A percentile compares a stretch with the other conserved stretches of the same genome.
These are phyloP conservation scores for Neofusicoccum sp. DNA, from an alignment of 2,329 filamentous ascomycete genomes.

Conservation along the genomic window DNA sequence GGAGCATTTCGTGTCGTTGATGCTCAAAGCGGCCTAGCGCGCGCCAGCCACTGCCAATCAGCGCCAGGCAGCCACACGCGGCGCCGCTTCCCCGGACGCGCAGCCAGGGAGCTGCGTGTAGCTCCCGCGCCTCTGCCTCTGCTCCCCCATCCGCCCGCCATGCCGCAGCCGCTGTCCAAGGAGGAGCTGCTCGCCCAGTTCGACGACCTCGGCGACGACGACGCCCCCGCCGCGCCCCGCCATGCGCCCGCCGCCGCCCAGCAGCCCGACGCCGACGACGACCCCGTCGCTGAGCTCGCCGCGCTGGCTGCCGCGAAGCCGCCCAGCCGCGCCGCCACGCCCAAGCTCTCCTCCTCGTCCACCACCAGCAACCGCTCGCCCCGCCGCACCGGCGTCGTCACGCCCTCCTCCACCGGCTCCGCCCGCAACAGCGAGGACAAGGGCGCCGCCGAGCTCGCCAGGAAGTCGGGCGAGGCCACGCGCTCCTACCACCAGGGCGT, in stretches of 20 bases:
- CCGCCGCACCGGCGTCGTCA: slow-evolving; percentile 32
- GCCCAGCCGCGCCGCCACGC: slow-evolving; percentile 74
- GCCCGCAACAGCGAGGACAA: slow-evolving; percentile 61
- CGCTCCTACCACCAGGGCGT: slow-evolving; percentile 69
- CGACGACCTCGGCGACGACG: slow-evolving; percentile 41
- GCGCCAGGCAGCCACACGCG: neutral
- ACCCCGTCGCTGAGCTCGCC: slow-evolving; percentile 85
- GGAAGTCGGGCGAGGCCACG: slow-evolving; percentile 77
- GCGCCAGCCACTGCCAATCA: slow-evolving; percentile 12
- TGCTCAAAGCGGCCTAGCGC: neutral
- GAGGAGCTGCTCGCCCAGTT: slow-evolving; percentile 49
- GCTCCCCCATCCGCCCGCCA: slow-evolving; percentile 18
- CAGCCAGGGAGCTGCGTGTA: neutral
- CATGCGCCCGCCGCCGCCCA: slow-evolving; percentile 40
- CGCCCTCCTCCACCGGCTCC: slow-evolving; percentile 40
- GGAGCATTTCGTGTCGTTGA: slow-evolving; percentile 17
- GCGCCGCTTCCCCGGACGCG: neutral
- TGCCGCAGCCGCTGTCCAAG: slow-evolving; percentile 41
- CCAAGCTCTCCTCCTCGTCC: slow-evolving; percentile 57
- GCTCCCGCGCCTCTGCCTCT: neutral
- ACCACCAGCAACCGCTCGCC: slow-evolving; percentile 38
- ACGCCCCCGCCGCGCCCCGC: slow-evolving; percentile 30
- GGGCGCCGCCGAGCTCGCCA: slow-evolving; percentile 36
- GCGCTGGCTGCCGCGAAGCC: slow-evolving; percentile 64
- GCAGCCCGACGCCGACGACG: slow-evolving; percentile 52